These are phyloP conservation scores for Allantophomopsis cytisporea DNA, from an alignment of 2,329 filamentous ascomycete genomes.

Conservation along the genomic window DNA sequence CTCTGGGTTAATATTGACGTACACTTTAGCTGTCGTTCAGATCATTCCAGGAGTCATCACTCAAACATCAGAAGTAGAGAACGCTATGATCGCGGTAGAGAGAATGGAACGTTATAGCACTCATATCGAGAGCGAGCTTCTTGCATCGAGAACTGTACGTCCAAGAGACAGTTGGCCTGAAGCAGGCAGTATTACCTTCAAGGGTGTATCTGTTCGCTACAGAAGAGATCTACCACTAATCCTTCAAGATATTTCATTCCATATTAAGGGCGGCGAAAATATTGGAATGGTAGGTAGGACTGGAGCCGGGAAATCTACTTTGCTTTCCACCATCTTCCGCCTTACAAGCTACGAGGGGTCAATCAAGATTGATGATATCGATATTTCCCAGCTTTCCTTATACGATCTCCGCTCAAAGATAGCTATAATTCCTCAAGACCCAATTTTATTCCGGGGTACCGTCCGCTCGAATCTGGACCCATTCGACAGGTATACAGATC, in stretches of 20 bases:
- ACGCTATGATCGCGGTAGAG: slow-evolving; percentile 64
- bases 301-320: slow-evolving; percentile 12
- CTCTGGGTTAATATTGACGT: slow-evolving; percentile 50
- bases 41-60: too few relatives aligned
- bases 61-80: slow-evolving; percentile 58
- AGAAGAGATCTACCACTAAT: slow-evolving; percentile 56
- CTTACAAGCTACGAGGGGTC: slow-evolving; percentile 21
- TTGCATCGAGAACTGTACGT: slow-evolving; percentile 43
- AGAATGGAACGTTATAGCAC: slow-evolving; percentile 61
- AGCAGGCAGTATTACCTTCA: slow-evolving; percentile 55
- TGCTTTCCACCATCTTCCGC: slow-evolving; percentile 3
- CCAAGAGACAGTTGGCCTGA: slow-evolving; percentile 67
- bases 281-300: slow-evolving; percentile 14
- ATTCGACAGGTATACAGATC: slow-evolving; percentile 75
- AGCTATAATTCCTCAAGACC: slow-evolving; percentile 33
- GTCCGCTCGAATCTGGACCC: slow-evolving; percentile 86
- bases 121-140: slow-evolving; percentile 49
- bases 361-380: slow-evolving; percentile 15
- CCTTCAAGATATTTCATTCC: slow-evolving; percentile 53
- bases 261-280: slow-evolving; percentile 44
- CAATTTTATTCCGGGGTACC: slow-evolving; percentile 85
- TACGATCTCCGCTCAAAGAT: slow-evolving; percentile 15
- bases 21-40: slow-evolving; percentile 47
- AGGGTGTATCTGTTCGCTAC: slow-evolving; percentile 61
- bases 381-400: slow-evolving; percentile 17